Evolutionary conservation across 164 flowering plant species (phyloP), one percentile per base, ranked within the genome.

Genomic region (Umbilicus rupestris): DNA sequence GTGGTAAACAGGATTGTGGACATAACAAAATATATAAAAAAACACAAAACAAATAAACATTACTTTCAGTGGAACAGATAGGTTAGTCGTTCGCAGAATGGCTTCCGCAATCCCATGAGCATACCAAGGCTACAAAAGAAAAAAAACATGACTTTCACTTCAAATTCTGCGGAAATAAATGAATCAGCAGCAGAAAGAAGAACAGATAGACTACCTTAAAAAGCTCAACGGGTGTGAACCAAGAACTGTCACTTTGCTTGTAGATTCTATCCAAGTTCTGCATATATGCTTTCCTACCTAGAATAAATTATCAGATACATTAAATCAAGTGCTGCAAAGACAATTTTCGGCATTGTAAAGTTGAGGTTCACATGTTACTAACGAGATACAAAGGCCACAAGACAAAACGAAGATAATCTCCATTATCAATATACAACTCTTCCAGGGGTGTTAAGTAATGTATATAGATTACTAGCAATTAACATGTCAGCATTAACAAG

Each of bases 141-240:
- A 46, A 50, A 50, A 10, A 62, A 62, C 24, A 62, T 30, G 28
- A 64, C 5, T 22, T 17, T 22, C 7, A 42, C 39, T 31, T 16
- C 11, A 42, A 2, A 42, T 19, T 33, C 15, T 1, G 33, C 30
- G 28, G 19, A 3, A 12, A 12, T 12, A 26, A 55, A 29, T 2
- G 33, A 55, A 55, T 1, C 8, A 67, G 14, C 29, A 1, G 6
- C 11, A 49, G 41, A 39, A 44, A 66, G 26, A 62, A 16, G 22
- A 20, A 50, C 57, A 20, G 16, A 45, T 45, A 39, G 7, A 46
- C 26, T 73, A 87, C 98, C 96, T 92, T 92, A 71, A 90, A 92
- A 55, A 92, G 96, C 85, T 92, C 98, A 66, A 92, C 98, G 0
- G 98, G 98, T 35, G 98, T 92, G 75, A 88, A 92, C 98, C 98